Evolutionary conservation across 768 basidiomycete genomes (phyloP), one percentile per base, ranked within the genome.

Genomic region (Lactarius tabidus): DNA sequence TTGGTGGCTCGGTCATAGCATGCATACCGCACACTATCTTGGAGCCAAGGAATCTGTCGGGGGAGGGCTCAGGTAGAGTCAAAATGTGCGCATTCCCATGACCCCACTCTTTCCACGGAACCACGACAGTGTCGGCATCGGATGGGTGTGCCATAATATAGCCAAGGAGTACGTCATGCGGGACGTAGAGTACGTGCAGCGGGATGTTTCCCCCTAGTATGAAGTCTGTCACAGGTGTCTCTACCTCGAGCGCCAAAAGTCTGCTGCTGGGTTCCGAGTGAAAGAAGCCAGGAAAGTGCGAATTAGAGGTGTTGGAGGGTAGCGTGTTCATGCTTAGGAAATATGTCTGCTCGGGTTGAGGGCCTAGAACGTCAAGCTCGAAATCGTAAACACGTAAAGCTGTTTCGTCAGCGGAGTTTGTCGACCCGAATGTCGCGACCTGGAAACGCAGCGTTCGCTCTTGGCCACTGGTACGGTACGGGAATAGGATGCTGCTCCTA

Each of bases 101-200:
- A 31, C 29, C n/a, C 60, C 60, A 62, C 5, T 12, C 53, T 23
- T 26, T 38, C 60, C 60, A 62, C 15, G 60, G 60, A 15, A 55
- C 53, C 54, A 43, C 29, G 29, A 54, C 36, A 26, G 59, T 26
- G 17, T 52, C 59, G 7, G 51, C 1, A 7, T 31, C 60, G 28
- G 43, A 35, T 54, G 53, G 53, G 29, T 33, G 31, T 1, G 29
- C 18, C 31, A 28, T 41, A 29, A 62, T 62, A 41, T 45, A n/a
- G 35, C 43, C n/a, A 14, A 51, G 20, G 14, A 63, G 36, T n/a
- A 29, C 26, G 26, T 29, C 28, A 28, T 48, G 41, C 6, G 62
- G 33, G 8, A 57, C 55, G 33, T 45, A 9, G 12, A 57, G 43
- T 5, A 39, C 53, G 62, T 36, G 62, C 35, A 35, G 23, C 6